Evolutionary conservation across 2,329 filamentous ascomycete species (phyloP).

Genomic region (Geosmithia putterillii): DNA sequence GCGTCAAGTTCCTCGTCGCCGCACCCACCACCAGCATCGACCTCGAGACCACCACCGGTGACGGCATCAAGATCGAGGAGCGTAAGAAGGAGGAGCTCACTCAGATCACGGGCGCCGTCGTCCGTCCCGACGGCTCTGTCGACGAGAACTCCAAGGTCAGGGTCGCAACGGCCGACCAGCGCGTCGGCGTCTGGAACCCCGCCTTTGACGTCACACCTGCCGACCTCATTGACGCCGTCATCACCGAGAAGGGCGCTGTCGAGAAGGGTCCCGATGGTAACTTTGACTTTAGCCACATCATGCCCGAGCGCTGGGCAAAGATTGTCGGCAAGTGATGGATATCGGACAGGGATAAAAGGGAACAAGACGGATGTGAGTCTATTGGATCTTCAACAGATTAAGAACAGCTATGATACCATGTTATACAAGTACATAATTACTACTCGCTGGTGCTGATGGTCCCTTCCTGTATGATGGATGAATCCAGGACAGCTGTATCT

Average conservation of each 20-base stretch:
- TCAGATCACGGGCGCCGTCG: slow-evolving; percentile 65
- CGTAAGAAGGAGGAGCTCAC: slow-evolving; percentile 73
- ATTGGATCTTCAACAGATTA: neutral
- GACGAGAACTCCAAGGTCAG: slow-evolving; percentile 52
- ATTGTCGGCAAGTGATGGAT: slow-evolving; percentile 7
- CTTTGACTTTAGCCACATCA: slow-evolving; percentile 50
- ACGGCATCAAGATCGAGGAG: slow-evolving; percentile 83
- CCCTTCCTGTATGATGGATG: neutral
- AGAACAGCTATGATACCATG: neutral
- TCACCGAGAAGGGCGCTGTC: slow-evolving; percentile 83
- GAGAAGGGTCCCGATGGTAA: slow-evolving; percentile 60
- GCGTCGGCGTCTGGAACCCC: slow-evolving; percentile 88
- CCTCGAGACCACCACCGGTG: slow-evolving; percentile 62
- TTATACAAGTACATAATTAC: neutral
- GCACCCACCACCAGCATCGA: slow-evolving; percentile 94
- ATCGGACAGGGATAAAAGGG: neutral
- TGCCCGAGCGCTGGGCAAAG: slow-evolving; percentile 9
- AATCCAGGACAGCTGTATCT: neutral
- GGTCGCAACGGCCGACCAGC: slow-evolving; percentile 67
- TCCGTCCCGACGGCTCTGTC: slow-evolving; percentile 49
- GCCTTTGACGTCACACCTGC: slow-evolving; percentile 92
- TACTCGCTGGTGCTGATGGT: neutral
- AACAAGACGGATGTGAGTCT: neutral
- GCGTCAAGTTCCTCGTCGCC: slow-evolving; percentile 87
- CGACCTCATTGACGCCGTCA: slow-evolving; percentile 79